Base-by-base conservation (phyloP, 148 eudicot genomes). In the Euryodendron excelsum region DNA sequence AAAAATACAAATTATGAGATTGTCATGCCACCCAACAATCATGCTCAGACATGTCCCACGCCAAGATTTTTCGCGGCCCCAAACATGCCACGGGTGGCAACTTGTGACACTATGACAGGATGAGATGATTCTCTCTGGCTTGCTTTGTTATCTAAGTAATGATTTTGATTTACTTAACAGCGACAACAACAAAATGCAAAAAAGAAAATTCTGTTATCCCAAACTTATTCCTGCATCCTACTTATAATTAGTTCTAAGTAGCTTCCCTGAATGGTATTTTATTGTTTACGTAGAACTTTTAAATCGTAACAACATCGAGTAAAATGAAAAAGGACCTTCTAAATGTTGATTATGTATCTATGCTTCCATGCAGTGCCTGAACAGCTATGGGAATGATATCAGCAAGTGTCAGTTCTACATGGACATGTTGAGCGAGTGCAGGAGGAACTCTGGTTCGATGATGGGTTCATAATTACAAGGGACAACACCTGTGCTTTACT, bases 341-440 rank as follows among this genome's bases (percentile, higher is more conserved):
- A 8, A 82, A 30, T 62, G 15, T 41, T 15, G 27, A 34, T 23
- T 59, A 36, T 66, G 13, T 21, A 0, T 27, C 3, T 52, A 3
- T 71, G 31, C 59, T 18, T 36, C 45, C 10, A 2, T 82, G 89
- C 90, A 89, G 97, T 94, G 91, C 79, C 13, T 94, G 79, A 91
- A 88, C 75, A 78, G 74, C 87, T 88, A 62, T 70, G 98, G 93
- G 31, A 91, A 81, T 12, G 98, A 92, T 76, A 87, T 94, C 55
- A 85, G 97, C 90, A 91, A 84, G 87, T 94, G 98, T 77, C 98
- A 94, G 81, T 91, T 92, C 86, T 94, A 94, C 81, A 87, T 94
- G 88, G 98, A 94, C 77, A 94, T 94, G 98, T 60, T 94, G 88
- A 69, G 82, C 11, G 94, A 94, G 44, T 94, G 98, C 97, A 74